Base-by-base conservation (phyloP, 1,139 yeast genomes). In the Yamadazyma sp. region DNA sequence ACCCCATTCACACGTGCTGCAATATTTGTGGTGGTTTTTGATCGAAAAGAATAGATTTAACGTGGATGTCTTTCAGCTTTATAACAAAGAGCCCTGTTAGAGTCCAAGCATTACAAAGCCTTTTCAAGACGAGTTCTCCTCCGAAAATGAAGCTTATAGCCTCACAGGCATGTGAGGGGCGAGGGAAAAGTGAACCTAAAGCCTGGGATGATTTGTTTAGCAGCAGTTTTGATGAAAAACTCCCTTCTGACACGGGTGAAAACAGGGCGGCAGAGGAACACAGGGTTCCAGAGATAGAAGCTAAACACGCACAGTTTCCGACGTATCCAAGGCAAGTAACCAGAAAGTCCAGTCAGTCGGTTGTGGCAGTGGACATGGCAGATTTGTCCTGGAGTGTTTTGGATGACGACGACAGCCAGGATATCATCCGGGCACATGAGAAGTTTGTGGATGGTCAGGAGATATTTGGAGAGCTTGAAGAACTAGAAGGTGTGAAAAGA, bases 81-180 rank as follows among this genome's bases (percentile, higher is more conserved):
- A 15, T 28, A 15, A 9, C 28, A 26, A 33, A 24, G 15, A 34
- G 33, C 25, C 37, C 37, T 10, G 33, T 34, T n/a, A 34, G 31
- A 34, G 10, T 21, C 23, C 10, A 14, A 29, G 32, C 27, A 17
- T 29, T 34, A 12, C 13, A 29, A 22, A 28, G 14, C 23, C 28
- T 22, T 24, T 11, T 30, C 25, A 22, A 28, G 21, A 25, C 21
- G 25, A 25, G 33, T 22, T 28, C 25, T 18, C 30, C 37, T 11
- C 37, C 30, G 12, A 16, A 22, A 29, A n/a, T 22, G 17, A 20
- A 22, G n/a, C 17, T 20, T 18, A 12, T 14, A 8, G 12, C 6
- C 9, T 16, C 27, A 15, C 31, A 9, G 25, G 17, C 25, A 20
- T 24, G 16, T 13, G 16, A 12, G 22, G 17, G 14, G 12, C 12